Percentiles rank a stretch among this genome's conserved stretches.
Evolutionary conservation across 371 early-diverging fungal species (phyloP).

Genomic region (Apophysomyces sp.): DNA sequence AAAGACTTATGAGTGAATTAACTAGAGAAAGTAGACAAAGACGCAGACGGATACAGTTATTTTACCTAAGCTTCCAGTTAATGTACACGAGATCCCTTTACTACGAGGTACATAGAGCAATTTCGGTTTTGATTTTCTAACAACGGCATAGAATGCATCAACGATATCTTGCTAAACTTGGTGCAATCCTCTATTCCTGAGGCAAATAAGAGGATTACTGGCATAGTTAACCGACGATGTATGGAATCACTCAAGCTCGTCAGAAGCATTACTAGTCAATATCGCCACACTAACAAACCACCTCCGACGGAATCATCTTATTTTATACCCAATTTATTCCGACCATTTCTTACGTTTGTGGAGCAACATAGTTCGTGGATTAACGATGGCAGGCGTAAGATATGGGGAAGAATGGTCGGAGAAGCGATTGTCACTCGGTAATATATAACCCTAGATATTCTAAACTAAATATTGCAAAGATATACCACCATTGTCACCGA

Average conservation of each 20-base stretch:
- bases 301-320: conserved; percentile 60
- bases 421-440: conserved; percentile 36
- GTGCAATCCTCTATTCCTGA: conserved; percentile 32
- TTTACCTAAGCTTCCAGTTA: conserved; percentile 35
- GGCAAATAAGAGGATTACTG: conserved; percentile 44
- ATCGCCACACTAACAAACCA: conserved; percentile 50
- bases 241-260: conserved; percentile 49
- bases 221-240: conserved; percentile 53
- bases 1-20: conserved; percentile 1
- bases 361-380: conserved; percentile 29
- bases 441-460: neutral
- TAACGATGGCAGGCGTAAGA: conserved; percentile 6
- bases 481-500: conserved; percentile 27
- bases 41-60: conserved; percentile 14
- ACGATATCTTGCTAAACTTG: conserved; percentile 22
- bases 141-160: conserved; percentile 28
- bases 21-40: conserved; percentile 6
- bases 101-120: conserved; percentile 28
- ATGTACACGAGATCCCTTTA: conserved; percentile 28
- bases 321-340: conserved; percentile 61
- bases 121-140: neutral
- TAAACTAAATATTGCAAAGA: conserved; percentile 7
- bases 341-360: conserved; percentile 50
- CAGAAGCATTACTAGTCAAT: conserved; percentile 50
- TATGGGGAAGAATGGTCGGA: conserved; percentile 32